phyloP scores from a whole-genome alignment of 164 flowering plant genomes.

The Stephania yunnanensis region DNA sequence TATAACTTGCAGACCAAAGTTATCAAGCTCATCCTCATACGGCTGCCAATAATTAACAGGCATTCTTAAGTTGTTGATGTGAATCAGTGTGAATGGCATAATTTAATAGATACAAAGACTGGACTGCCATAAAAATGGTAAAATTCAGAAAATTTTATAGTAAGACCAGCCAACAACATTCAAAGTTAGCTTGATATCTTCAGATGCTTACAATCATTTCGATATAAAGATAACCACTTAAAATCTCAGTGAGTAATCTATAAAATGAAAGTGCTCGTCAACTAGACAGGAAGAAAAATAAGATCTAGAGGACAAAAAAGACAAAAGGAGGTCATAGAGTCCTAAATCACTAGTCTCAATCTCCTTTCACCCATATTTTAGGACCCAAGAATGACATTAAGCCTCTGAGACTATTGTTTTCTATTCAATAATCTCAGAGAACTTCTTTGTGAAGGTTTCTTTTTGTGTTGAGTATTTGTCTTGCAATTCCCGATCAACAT shows the following conservation, averaged over 20 bases:
- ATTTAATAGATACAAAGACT: not conserved
- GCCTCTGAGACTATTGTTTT: too few species aligned
- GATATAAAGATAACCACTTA: not conserved
- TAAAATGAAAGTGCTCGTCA: not conserved
- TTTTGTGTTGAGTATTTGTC: too few species aligned
- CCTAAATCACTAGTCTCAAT: too few species aligned
- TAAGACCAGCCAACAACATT: not conserved
- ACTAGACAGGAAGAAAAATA: not conserved
- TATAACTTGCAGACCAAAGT: constrained; percentile 66
- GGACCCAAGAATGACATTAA: too few species aligned
- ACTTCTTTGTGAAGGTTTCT: too few species aligned
- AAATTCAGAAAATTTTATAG: not conserved
- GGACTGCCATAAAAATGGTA: not conserved
- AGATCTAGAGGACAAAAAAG: not conserved
- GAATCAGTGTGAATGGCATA: not conserved
- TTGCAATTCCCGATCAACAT: too few species aligned
- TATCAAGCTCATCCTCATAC: constrained; percentile 67
- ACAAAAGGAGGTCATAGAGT: not conserved
- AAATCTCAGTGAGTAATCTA: not conserved
- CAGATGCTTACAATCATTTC: not conserved
- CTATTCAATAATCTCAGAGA: too few species aligned
- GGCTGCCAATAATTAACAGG: constrained; percentile 34
- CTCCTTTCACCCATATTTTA: too few species aligned
- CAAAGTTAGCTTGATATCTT: not conserved
- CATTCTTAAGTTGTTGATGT: not conserved